Evolutionary conservation across 495 filamentous ascomycete species (phyloP).

Genomic region (Aspergillus kassunensis): DNA sequence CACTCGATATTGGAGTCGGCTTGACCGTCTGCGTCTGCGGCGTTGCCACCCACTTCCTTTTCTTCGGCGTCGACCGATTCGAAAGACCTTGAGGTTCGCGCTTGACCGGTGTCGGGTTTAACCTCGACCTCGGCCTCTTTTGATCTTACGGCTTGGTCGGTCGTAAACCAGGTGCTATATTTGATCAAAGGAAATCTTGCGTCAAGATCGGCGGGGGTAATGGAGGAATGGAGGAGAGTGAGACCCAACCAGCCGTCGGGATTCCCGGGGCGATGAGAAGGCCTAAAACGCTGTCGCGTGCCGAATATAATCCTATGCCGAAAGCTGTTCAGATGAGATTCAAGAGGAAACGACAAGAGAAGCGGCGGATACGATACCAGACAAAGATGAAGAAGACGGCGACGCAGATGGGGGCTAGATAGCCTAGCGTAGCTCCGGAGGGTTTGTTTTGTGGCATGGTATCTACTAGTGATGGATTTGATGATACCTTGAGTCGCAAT

Average conservation of each 20-base stretch:
- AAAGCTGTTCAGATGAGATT: conserved; percentile 9
- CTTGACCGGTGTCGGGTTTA: background rate
- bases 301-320: conserved; percentile 15
- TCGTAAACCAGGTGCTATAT: conserved; percentile 79
- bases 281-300: conserved; percentile 9
- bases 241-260: conserved; percentile 10
- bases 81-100: background rate
- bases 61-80: background rate
- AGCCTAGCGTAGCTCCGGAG: conserved; percentile 10
- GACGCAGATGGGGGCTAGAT: conserved; percentile 17
- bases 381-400: conserved; percentile 13
- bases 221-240: background rate
- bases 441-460: conserved; percentile 7
- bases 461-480: too few species aligned
- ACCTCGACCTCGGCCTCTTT: background rate
- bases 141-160: background rate
- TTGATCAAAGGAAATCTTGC: conserved; percentile 83
- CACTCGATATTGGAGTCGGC: conserved; percentile 35
- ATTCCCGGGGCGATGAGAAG: conserved; percentile 1
- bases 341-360: background rate
- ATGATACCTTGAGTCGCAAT: too few species aligned
- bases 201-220: conserved; percentile 61
- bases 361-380: conserved; percentile 4
- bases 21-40: background rate
- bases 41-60: conserved; percentile 33